Conservation (phyloP, 306 rosid species). For the Pterocarpus macrocarpus region DNA sequence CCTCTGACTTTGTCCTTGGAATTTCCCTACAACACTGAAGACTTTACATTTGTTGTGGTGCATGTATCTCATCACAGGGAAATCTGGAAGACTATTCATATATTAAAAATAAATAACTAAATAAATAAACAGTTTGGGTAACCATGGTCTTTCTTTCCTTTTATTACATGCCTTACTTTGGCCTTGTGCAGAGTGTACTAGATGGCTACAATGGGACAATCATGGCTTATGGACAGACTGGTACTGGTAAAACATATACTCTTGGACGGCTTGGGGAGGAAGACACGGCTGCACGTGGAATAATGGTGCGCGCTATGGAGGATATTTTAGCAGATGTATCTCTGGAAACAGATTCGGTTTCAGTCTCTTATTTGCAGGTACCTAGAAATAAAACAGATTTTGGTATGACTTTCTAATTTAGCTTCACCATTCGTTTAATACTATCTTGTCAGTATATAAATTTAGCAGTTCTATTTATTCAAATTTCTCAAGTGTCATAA, state of each 20-base stretch:
- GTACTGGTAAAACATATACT: conserved; percentile 97
- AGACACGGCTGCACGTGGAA: conserved; percentile 98
- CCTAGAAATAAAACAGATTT: conserved; percentile 36
- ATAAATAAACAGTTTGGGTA: not conserved
- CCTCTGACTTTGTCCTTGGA: conserved; percentile 12
- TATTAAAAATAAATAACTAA: not conserved
- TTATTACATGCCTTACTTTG: conserved; percentile 44
- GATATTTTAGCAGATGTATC: conserved; percentile 87
- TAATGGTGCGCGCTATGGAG: conserved; percentile 99
- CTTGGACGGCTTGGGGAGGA: conserved; percentile 98
- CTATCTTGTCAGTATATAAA: not conserved
- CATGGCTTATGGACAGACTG: conserved; percentile 99
- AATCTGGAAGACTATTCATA: conserved; percentile 13
- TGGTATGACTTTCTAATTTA: conserved; percentile 13
- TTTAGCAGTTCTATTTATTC: not conserved
- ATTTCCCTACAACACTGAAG: conserved; percentile 8
- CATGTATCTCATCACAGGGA: conserved; percentile 22
- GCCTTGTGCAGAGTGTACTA: conserved; percentile 79
- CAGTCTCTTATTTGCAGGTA: conserved; percentile 96
- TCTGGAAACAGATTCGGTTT: conserved; percentile 77
- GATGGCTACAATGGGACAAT: conserved; percentile 98
- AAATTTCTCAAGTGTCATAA: conserved; percentile 7
- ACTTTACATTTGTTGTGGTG: conserved; percentile 33
- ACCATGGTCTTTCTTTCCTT: conserved; percentile 40
- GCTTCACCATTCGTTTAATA: conserved; percentile 19